Evolutionary conservation across 2,329 filamentous ascomycete species (phyloP).

Genomic region (Mollisia scopiformis): DNA sequence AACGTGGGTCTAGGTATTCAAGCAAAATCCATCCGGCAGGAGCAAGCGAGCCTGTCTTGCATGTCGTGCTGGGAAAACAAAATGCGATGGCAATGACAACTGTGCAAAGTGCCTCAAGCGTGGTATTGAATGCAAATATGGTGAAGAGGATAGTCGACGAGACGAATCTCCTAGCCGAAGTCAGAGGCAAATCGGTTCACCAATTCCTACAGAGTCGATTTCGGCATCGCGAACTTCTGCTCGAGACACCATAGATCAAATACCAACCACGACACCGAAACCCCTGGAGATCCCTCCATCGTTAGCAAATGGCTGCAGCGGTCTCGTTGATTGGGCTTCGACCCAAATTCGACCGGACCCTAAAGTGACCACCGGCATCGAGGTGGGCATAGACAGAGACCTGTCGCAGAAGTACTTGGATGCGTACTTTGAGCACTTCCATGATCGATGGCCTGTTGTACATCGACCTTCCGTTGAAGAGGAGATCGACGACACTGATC

Average conservation of each 20-base stretch:
- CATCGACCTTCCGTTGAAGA: constrained; percentile 41
- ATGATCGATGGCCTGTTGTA: constrained; percentile 46
- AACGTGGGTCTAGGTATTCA: constrained; percentile 12
- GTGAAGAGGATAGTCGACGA: constrained; percentile 4
- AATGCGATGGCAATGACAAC: constrained; percentile 44
- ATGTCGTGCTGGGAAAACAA: constrained; percentile 49
- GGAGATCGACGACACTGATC: constrained; percentile 26
- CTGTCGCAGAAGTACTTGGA: constrained; percentile 21
- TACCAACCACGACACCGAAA: background rate
- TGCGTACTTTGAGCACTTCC: constrained; percentile 44
- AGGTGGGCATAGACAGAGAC: background rate
- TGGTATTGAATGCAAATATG: constrained; percentile 42
- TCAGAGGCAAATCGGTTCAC: background rate
- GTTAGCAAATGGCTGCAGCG: background rate
- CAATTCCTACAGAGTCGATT: background rate
- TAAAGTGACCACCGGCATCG: background rate
- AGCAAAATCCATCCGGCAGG: constrained; percentile 29
- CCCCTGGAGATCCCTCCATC: background rate
- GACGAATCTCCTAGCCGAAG: background rate
- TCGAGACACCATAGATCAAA: background rate
- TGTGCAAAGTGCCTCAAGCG: constrained; percentile 46
- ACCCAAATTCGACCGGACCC: constrained; percentile 18
- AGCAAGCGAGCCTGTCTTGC: constrained; percentile 45
- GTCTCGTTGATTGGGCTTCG: constrained; percentile 21
- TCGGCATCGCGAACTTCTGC: background rate